Percentiles rank a stretch among this genome's conserved stretches.
Conservation (phyloP, 371 early-diverging fungal species). For the Mortierella sp. region DNA sequence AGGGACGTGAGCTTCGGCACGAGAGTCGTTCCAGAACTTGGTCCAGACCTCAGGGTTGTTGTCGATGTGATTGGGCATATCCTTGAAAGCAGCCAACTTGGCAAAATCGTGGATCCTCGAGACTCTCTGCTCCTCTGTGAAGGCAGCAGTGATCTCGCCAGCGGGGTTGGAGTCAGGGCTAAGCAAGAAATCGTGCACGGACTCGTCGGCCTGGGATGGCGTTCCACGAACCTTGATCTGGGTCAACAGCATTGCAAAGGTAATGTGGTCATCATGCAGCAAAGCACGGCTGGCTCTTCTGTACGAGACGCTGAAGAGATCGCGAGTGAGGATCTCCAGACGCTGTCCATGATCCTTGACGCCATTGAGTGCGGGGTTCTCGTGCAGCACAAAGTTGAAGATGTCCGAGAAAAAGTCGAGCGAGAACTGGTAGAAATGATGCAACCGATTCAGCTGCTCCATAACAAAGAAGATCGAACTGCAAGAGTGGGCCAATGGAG, state of each 20-base stretch:
- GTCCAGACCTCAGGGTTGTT: conserved; percentile 69
- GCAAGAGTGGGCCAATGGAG: conserved; percentile 93
- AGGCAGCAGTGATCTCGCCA: conserved; percentile 58
- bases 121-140: conserved; percentile 77
- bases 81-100: conserved; percentile 69
- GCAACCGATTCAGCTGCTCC: conserved; percentile 91
- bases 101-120: conserved; percentile 66
- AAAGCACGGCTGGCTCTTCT: conserved; percentile 87
- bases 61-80: conserved; percentile 67
- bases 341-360: conserved; percentile 82
- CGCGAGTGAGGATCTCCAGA: conserved; percentile 81
- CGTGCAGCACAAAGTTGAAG: conserved; percentile 89
- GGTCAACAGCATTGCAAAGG: conserved; percentile 88
- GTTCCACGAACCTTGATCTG: conserved; percentile 86
- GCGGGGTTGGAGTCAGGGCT: conserved; percentile 63
- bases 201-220: conserved; percentile 70
- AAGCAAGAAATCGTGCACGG: conserved; percentile 80
- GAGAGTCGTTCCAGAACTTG: conserved; percentile 65
- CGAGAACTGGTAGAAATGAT: conserved; percentile 98
- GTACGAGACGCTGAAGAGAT: conserved; percentile 89
- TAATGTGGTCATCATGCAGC: conserved; percentile 93
- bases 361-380: conserved; percentile 80
- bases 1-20: conserved; percentile 78
- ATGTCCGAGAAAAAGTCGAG: conserved; percentile 97
- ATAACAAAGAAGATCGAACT: conserved; percentile 95